Evolutionary conservation across 352 stramenopile species (phyloP), one percentile per base, ranked within the genome.

Genomic region (Globisporangium yorkense): DNA sequence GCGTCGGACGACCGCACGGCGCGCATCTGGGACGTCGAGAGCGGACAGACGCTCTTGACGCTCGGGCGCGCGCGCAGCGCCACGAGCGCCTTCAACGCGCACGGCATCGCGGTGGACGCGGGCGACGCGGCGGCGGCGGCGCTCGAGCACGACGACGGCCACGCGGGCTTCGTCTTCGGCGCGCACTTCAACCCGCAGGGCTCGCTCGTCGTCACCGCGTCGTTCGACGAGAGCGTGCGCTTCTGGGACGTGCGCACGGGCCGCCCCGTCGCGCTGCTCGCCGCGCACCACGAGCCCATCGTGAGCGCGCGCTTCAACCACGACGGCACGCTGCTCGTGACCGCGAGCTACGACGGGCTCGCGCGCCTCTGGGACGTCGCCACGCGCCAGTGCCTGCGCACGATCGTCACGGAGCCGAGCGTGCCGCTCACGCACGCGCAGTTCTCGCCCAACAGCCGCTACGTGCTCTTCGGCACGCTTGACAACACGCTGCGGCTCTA

Each of bases 311-410:
- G 83, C 57, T 98, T 99, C 66, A 97, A 97, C 67, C 78, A 80
- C 24, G 96, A 98, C 70, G 95, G 95, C 60, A 98, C 94, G 41
- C 85, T 97, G 60, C 79, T 99, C 16, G 84, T 94, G 21, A 93
- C 88, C 2, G 77, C 61, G 39, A 77, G 77, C 58, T 89, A 87
- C 57, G 85, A 94, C 58, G 84, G 80, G 7, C 67, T 92, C n/a
- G 80, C 80, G 54, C 80, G 96, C 47, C 86, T 99, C 35, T 99
- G 96, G 96, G 96, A 99, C 77, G 92, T 97, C n/a, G 88, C 87
- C 21, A 97, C 90, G 27, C 94, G 92, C 46, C 88, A 98, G 69
- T 99, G 96, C 71, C 71, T 99, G 27, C 97, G 96, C 43, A 98
- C 96, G 33, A 82, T 97, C 31, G 87, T 98, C 44, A 54, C 75